Evolutionary conservation across 163 green algal species (phyloP), one percentile per base, ranked within the genome.

Genomic region (Chlamydomonas reinhardtii): DNA sequence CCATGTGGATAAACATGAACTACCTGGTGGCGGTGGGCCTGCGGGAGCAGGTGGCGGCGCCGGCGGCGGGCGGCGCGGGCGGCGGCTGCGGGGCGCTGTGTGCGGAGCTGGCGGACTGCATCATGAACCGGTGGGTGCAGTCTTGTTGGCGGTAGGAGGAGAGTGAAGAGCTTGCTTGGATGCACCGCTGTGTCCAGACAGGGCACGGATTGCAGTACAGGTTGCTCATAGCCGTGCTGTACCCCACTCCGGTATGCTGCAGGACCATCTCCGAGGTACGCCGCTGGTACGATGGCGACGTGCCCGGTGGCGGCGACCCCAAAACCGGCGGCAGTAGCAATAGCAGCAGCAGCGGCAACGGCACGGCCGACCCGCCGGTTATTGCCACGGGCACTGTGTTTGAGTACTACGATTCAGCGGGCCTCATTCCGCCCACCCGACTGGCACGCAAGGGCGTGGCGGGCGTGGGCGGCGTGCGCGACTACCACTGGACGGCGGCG

Each of bases 1-100:
- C 77, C 39, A 76, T 76, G 77, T 84, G 77, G 77, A 48, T 84
- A n/a, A 84, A 84, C 77, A 84, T 65, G 17, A 84, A 84, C 77
- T 76, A 76, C 43, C n/a, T 84, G 77, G 77, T 84, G 65, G 77
- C 77, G 3, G 31, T 54, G n/a, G 77, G 77, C 4, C 77, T 84
- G 65, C 31, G 77, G 43, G 77, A 84, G 66, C 77, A 84, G 48
- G 20, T 3, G 48, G 48, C 48, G 48, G 6, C 48, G 48, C 48
- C 48, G 48, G 48, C 48, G 12, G 48, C 17, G 48, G 48, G 48
- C 48, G 48, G 48, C 48, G 43, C 8, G 8, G 48, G 12, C 14
- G 48, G 48, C 48, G 48, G 48, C 56, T 14, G 32, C 43, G 69
- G 66, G 43, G 11, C 27, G 4, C 43, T 59, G 66, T 84, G 77